These are phyloP conservation scores for Calophaca sinica DNA, from an alignment of 306 rosid species.

Conservation along the genomic window DNA sequence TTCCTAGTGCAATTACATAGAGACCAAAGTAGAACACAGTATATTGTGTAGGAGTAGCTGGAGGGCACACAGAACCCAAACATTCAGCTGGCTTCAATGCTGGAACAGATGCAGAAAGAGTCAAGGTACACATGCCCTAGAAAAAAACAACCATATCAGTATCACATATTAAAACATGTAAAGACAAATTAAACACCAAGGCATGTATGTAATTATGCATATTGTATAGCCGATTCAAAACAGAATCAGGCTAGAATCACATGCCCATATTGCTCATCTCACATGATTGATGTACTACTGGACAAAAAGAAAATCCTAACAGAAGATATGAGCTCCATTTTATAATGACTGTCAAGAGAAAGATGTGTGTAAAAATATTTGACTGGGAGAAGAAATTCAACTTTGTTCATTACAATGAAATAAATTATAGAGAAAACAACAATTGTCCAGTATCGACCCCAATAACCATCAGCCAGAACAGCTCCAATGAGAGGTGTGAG, in stretches of 20 bases:
- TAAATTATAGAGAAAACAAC: conserved; percentile 72
- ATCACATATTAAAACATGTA: neutral
- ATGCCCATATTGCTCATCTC: neutral
- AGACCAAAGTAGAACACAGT: conserved; percentile 82
- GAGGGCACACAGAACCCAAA: conserved; percentile 70
- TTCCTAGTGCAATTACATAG: conserved; percentile 87
- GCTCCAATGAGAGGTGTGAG: conserved; percentile 94
- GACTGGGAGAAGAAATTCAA: conserved; percentile 21
- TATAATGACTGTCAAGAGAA: conserved; percentile 18
- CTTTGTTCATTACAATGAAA: conserved; percentile 61
- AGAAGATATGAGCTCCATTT: neutral
- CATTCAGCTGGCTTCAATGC: conserved; percentile 77
- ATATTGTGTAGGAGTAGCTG: conserved; percentile 73
- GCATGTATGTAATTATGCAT: neutral
- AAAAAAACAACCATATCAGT: conserved; percentile 37
- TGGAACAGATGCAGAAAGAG: conserved; percentile 79
- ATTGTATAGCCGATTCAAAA: neutral
- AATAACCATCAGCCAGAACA: conserved; percentile 85
- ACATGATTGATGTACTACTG: no score
- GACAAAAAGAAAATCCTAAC: neutral
- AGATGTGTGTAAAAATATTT: conserved; percentile 5
- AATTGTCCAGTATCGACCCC: conserved; percentile 97
- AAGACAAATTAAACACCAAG: neutral
- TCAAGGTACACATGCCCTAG: conserved; percentile 90
- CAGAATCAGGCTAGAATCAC: neutral